These are phyloP conservation scores for Elsinoe perseae DNA, from an alignment of 2,329 filamentous ascomycete genomes.

Conservation along the genomic window DNA sequence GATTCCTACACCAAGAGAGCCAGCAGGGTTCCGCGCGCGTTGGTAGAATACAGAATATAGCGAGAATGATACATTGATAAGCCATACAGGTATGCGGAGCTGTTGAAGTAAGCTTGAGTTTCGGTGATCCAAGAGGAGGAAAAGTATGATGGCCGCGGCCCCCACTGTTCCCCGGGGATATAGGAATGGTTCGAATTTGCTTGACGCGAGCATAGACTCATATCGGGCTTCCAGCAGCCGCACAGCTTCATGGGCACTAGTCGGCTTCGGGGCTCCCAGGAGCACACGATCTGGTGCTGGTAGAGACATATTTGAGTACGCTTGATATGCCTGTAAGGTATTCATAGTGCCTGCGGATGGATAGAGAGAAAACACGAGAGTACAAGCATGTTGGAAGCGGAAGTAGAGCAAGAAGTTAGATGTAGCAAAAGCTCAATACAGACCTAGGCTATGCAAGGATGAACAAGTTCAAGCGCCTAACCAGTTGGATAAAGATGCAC, in stretches of 20 bases:
- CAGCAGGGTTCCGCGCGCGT: conserved; percentile 43
- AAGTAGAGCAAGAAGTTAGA: neutral
- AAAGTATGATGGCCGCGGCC: conserved; percentile 37
- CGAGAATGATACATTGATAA: conserved; percentile 37
- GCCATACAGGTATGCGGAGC: conserved; percentile 41
- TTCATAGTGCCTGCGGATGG: neutral
- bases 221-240: conserved; percentile 31
- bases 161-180: conserved; percentile 39
- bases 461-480: neutral
- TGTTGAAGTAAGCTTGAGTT: conserved; percentile 33
- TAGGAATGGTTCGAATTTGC: conserved; percentile 35
- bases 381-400: neutral
- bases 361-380: neutral
- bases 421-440: neutral
- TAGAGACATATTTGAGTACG: neutral
- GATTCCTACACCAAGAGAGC: conserved; percentile 50
- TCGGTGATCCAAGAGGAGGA: conserved; percentile 45
- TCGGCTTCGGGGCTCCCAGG: neutral
- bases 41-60: conserved; percentile 38
- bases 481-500: neutral
- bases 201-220: conserved; percentile 32
- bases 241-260: conserved; percentile 15
- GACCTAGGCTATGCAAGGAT: neutral
- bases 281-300: neutral
- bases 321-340: neutral